Conservation (phyloP, 768 basidiomycete species). For the Tylopilus rubrobrunneus region DNA sequence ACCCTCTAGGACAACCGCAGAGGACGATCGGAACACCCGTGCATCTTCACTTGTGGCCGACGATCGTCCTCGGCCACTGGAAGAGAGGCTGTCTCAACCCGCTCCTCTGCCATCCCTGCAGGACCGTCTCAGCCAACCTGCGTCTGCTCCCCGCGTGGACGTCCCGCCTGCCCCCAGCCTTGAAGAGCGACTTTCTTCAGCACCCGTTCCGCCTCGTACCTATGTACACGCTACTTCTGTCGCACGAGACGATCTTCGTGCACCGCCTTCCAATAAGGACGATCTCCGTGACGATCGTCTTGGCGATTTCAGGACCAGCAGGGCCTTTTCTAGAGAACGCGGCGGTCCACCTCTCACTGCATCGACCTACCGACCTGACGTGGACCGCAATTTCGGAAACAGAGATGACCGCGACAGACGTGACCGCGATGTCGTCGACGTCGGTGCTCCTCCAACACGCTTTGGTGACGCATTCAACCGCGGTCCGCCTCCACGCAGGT, state of each 20-base stretch:
- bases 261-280: constrained; percentile 25
- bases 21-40: constrained; percentile 28
- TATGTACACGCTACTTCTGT: constrained; percentile 26
- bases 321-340: constrained; percentile 37
- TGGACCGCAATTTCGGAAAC: constrained; percentile 33
- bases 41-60: constrained; percentile 18
- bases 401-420: constrained; percentile 33
- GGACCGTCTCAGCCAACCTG: constrained; percentile 37
- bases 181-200: constrained; percentile 40
- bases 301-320: constrained; percentile 24
- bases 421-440: constrained; percentile 35
- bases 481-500: constrained; percentile 15
- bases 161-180: constrained; percentile 31
- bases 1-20: constrained; percentile 12
- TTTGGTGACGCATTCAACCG: constrained; percentile 33
- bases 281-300: constrained; percentile 27
- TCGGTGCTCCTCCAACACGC: constrained; percentile 32
- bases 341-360: constrained; percentile 5
- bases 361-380: constrained; percentile 38
- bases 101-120: constrained; percentile 32
- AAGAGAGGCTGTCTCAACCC: constrained; percentile 38
- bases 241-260: constrained; percentile 33
- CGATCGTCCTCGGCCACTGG: constrained; percentile 32
- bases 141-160: constrained; percentile 16
- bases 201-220: constrained; percentile 23